phyloP scores from a whole-genome alignment of 495 filamentous ascomycete genomes.

The Barbatosphaeria neglecta region DNA sequence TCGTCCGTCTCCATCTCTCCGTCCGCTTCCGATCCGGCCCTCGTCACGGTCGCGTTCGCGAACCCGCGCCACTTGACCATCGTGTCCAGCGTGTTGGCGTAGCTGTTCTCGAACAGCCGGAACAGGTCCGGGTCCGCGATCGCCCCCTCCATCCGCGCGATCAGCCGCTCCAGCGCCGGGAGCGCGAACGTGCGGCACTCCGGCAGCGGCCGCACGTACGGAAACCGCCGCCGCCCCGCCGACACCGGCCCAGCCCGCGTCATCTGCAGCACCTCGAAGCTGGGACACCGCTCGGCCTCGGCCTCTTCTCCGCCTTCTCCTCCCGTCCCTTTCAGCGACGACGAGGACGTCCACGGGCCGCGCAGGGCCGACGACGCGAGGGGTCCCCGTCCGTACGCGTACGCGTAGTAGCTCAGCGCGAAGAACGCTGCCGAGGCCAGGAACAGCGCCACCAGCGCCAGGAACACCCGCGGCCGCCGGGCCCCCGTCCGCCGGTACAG shows the following conservation, averaged over 20 bases:
- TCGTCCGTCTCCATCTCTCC: slow-evolving; percentile 7
- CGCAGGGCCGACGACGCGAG: no score
- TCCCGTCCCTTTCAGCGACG: no score
- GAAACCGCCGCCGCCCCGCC: slow-evolving; percentile 31
- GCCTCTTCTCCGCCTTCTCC: no score
- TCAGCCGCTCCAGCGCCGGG: slow-evolving; percentile 37
- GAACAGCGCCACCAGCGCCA: no score
- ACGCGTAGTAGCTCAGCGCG: no score
- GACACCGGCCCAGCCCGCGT: slow-evolving; percentile 23
- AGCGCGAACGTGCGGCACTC: slow-evolving; percentile 48
- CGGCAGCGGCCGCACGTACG: slow-evolving; percentile 42
- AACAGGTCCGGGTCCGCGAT: slow-evolving; percentile 49
- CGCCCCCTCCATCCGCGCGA: slow-evolving; percentile 29
- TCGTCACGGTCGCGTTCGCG: slow-evolving; percentile 18
- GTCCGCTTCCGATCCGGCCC: slow-evolving; percentile 11
- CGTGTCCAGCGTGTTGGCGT: slow-evolving; percentile 51
- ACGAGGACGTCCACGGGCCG: no score
- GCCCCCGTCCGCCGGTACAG: no score
- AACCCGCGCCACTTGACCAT: slow-evolving; percentile 50
- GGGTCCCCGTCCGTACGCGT: no score
- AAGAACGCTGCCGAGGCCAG: no score
- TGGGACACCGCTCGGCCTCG: slow-evolving; percentile 1
- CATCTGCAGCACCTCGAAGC: slow-evolving; percentile 10
- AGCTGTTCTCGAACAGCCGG: slow-evolving; percentile 50
- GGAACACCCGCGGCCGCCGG: no score